Percentiles rank a stretch among this genome's conserved stretches.
These are phyloP conservation scores for Penicillium sp. DNA, from an alignment of 2,329 filamentous ascomycete genomes.

Conservation along the genomic window DNA sequence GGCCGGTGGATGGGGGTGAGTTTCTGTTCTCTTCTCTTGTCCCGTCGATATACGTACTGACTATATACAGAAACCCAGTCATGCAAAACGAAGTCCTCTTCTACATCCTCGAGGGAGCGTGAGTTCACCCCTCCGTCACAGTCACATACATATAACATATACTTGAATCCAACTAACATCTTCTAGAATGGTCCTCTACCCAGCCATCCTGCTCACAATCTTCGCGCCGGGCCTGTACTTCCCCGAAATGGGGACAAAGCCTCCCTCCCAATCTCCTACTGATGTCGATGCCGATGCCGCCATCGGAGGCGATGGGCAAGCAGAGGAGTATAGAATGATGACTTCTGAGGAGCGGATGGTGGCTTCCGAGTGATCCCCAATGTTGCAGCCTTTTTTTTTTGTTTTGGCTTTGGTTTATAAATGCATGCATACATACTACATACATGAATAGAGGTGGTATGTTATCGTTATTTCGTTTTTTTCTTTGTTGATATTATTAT, in stretches of 20 bases:
- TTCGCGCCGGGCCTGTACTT: constrained; percentile 56
- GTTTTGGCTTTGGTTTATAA: neutral
- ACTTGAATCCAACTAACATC: constrained; percentile 21
- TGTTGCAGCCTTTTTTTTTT: neutral
- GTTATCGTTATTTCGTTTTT: neutral
- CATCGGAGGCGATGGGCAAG: neutral
- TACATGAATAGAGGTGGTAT: neutral
- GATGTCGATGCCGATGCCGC: neutral
- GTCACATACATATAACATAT: neutral
- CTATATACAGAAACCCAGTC: constrained; percentile 44
- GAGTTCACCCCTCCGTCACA: constrained; percentile 17
- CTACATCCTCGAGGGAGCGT: constrained; percentile 56
- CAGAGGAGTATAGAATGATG: constrained; percentile 21
- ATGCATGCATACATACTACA: too few relatives aligned
- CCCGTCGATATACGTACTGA: neutral
- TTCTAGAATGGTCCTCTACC: constrained; percentile 46
- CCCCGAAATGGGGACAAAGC: constrained; percentile 45
- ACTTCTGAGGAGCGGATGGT: constrained; percentile 1
- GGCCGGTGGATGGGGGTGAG: constrained; percentile 57
- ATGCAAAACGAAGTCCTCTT: constrained; percentile 62
- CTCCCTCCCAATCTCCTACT: neutral
- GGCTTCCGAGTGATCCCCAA: neutral
- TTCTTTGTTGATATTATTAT: neutral
- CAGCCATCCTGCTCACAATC: constrained; percentile 47
- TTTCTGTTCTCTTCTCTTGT: neutral